phyloP scores from a whole-genome alignment of 345 rosid genomes.

The Populus tremula region DNA sequence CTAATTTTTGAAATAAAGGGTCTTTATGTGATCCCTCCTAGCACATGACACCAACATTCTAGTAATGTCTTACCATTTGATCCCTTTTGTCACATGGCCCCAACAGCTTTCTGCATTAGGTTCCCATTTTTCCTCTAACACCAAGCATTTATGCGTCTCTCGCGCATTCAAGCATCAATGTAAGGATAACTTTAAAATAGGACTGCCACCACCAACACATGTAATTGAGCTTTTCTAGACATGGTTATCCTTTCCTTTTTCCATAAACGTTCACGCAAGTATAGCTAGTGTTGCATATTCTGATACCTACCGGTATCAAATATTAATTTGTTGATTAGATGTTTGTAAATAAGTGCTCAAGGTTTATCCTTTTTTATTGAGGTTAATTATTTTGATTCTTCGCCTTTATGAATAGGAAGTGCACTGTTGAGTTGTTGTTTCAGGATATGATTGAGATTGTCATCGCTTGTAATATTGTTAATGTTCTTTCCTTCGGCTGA shows the following conservation, averaged over 20 bases:
- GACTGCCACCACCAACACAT: neutral
- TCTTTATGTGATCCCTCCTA: constrained; percentile 16
- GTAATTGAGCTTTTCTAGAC: neutral
- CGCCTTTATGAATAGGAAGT: neutral
- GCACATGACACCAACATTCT: constrained; percentile 46
- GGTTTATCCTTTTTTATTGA: neutral
- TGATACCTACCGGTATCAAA: neutral
- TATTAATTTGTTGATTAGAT: neutral
- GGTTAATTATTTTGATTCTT: neutral
- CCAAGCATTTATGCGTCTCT: constrained; percentile 2
- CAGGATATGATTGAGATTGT: neutral
- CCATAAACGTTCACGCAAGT: neutral
- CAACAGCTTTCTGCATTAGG: neutral
- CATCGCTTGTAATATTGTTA: neutral
- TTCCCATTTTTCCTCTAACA: constrained; percentile 10
- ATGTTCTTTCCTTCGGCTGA: neutral
- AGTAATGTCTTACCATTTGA: constrained; percentile 5
- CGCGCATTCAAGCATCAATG: neutral
- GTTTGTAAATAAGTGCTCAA: neutral
- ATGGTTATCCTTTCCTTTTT: neutral
- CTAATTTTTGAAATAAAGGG: constrained; percentile 23
- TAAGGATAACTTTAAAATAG: neutral
- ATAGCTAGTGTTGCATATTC: neutral
- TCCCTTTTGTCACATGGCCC: constrained; percentile 39
- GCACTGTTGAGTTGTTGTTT: neutral